Percentiles rank a stretch among this genome's conserved stretches.
phyloP scores from a whole-genome alignment of 179 eudicot species.

The Heliamphora ciliata region DNA sequence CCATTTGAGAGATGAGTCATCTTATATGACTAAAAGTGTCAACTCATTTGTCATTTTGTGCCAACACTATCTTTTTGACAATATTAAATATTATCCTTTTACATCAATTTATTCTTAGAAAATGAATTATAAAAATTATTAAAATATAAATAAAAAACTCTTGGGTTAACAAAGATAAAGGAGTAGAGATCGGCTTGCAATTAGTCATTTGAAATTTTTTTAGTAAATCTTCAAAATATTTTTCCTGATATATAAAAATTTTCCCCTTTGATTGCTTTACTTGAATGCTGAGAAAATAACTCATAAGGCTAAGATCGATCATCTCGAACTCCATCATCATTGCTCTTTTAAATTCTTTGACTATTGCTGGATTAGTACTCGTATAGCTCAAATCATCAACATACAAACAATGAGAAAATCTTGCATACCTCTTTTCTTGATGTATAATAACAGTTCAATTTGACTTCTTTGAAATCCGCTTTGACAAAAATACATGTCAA shows the following conservation, averaged over 20 bases:
- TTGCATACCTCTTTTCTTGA: background rate
- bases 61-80: too few relatives aligned
- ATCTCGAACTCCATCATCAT: background rate
- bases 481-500: background rate
- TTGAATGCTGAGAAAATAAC: background rate
- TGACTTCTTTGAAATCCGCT: background rate
- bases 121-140: too few relatives aligned
- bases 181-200: background rate
- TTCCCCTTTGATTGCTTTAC: background rate
- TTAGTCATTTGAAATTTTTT: background rate
- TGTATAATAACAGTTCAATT: background rate
- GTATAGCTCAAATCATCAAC: background rate
- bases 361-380: background rate
- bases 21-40: too few relatives aligned
- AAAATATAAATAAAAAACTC: too few relatives aligned
- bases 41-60: too few relatives aligned
- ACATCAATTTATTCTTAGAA: too few relatives aligned
- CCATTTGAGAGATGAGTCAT: too few relatives aligned
- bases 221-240: background rate
- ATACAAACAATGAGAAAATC: background rate
- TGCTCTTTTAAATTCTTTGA: background rate
- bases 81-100: too few relatives aligned
- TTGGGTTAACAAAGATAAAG: background rate
- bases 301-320: background rate
- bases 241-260: background rate